These are phyloP conservation scores for Ogataea haglerorum DNA, from an alignment of 805 yeast species.

Conservation along the genomic window DNA sequence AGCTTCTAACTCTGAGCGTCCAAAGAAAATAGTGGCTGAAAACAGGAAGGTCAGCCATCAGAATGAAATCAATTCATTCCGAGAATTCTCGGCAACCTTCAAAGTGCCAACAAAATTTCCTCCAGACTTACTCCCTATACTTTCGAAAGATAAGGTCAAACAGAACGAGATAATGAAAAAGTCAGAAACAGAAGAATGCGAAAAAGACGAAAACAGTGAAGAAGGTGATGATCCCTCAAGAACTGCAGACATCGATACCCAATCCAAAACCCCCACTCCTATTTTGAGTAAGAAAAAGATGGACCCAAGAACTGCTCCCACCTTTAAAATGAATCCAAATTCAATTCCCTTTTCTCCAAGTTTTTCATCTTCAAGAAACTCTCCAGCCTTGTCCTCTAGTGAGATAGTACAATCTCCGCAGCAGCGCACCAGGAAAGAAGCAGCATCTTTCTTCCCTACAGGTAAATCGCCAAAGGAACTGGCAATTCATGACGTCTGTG, in stretches of 20 bases:
- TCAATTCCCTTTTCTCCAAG: conserved; percentile 63
- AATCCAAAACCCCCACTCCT: conserved; percentile 14
- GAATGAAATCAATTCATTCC: conserved; percentile 65
- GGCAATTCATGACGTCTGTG: conserved; percentile 7
- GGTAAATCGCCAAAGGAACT: conserved; percentile 31
- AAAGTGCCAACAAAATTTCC: conserved; percentile 55
- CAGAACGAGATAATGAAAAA: conserved; percentile 55
- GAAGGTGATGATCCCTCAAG: no score
- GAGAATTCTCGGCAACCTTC: conserved; percentile 77
- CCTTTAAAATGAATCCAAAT: conserved; percentile 67
- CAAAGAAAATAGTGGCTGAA: no score
- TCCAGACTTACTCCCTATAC: conserved; percentile 62
- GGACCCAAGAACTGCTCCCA: conserved; percentile 52
- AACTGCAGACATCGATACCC: neutral
- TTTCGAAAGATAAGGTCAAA: conserved; percentile 63
- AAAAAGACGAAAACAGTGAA: neutral
- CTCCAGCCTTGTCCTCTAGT: conserved; percentile 16
- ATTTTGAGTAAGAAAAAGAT: conserved; percentile 41
- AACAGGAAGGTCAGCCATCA: conserved; percentile 29
- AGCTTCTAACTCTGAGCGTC: no score
- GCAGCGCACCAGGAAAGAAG: conserved; percentile 22
- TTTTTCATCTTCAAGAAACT: conserved; percentile 16
- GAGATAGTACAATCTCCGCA: conserved; percentile 11
- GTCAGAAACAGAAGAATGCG: conserved; percentile 1
- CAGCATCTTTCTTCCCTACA: conserved; percentile 37